A percentile compares a stretch with the other conserved stretches of the same genome.
These are phyloP conservation scores for Pseudonitzschia delicatissima DNA, from an alignment of 108 stramenopile species.

Conservation along the genomic window DNA sequence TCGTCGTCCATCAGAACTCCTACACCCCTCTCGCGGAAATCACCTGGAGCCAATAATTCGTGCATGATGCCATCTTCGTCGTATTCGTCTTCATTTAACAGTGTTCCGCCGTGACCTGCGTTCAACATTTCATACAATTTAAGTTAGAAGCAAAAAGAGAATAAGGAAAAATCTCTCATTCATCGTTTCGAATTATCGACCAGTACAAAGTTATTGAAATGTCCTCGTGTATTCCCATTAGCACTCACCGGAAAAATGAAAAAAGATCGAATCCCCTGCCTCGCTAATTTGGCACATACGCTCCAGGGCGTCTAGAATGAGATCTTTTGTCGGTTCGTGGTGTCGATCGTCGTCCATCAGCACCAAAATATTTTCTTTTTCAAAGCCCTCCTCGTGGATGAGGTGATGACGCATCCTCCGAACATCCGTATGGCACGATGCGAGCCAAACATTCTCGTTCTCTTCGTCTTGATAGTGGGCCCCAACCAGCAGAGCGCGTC, in stretches of 20 bases:
- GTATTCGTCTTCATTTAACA: slow-evolving; percentile 53
- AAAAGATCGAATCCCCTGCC: slow-evolving; percentile 58
- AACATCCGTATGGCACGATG: slow-evolving; percentile 88
- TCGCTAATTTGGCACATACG: slow-evolving; percentile 43
- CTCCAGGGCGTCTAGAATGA: slow-evolving; percentile 66
- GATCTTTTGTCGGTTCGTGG: slow-evolving; percentile 52
- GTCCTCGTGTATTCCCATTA: background rate
- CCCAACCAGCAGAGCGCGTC: slow-evolving; percentile 76
- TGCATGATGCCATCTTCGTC: slow-evolving; percentile 59
- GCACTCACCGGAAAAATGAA: slow-evolving; percentile 62
- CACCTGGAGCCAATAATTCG: slow-evolving; percentile 85
- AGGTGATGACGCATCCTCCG: slow-evolving; percentile 80
- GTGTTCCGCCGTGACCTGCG: slow-evolving; percentile 73
- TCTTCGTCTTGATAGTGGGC: slow-evolving; percentile 87
- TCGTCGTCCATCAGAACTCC: slow-evolving; percentile 60
- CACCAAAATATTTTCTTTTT: slow-evolving; percentile 60
- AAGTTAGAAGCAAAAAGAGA: no score
- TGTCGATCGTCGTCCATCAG: slow-evolving; percentile 76
- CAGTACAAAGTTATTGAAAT: background rate
- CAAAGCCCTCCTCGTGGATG: slow-evolving; percentile 64
- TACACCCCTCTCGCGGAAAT: slow-evolving; percentile 62
- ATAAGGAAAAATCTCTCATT: background rate
- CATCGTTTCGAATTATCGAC: background rate
- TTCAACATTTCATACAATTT: no score
- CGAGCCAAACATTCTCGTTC: slow-evolving; percentile 9